Evolutionary conservation across 2,329 filamentous ascomycete genomes (phyloP), one percentile per base, ranked within the genome.

Genomic region (Pseudonectria buxi): DNA sequence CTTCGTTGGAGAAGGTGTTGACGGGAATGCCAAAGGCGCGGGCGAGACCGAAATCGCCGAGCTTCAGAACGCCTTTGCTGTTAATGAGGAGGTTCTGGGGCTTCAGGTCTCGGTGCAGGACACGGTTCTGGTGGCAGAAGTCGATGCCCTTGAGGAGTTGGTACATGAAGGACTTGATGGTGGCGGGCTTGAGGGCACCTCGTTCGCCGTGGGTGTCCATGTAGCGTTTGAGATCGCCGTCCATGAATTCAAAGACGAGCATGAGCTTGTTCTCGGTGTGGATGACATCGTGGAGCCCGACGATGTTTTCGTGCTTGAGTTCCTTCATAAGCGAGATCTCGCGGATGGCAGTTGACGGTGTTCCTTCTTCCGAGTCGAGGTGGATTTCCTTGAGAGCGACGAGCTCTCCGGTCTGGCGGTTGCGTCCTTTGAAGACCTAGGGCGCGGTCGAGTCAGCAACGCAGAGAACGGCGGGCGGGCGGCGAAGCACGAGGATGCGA

Each of bases 281-380:
- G 55, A 98, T 96, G 37, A 98, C 92, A 72, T 98, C 92, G 73
- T 96, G 87, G 5, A 98, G 80, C 40, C 83, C 86, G 53, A 98
- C 89, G 49, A 98, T 96, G 59, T 95, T 96, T 61, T 95, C 89
- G 64, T 98, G 92, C 65, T 96, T 96, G 49, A 98, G 76, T 66
- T 98, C 92, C 67, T 98, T 98, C 92, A 98, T 96, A 38, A 98
- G 74, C 2, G 89, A 95, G 54, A 98, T 98, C 64, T 98, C 92
- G 55, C 92, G 86, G 60, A 98, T 98, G 30, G 92, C 92, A 0
- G 92, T 98, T 33, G 86, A 94, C 4, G 92, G 92, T 0, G 92
- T 98, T 51, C 92, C 92, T 69, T 98, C 92, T 69, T 98, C 92
- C 32, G 86, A 94, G 63, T 98, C 92, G 44, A 98, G 85, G 60